Evolutionary conservation across 75 land plant genomes (phyloP).

Genomic region (Isoetes taiwanensis): DNA sequence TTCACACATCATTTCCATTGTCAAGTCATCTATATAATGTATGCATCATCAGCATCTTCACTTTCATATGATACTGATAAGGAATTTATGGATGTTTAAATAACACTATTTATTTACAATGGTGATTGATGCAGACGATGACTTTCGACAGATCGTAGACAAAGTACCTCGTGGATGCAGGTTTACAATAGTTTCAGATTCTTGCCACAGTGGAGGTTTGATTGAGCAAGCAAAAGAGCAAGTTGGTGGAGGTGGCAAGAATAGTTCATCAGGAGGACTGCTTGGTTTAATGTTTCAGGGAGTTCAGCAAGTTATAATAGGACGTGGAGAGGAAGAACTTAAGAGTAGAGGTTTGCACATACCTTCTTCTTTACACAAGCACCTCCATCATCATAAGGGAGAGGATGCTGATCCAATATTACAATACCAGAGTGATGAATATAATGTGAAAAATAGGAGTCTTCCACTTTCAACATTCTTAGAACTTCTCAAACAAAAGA

Average conservation of each 20-base stretch:
- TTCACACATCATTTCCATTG: too few relatives aligned
- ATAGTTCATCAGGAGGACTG: conserved; percentile 1
- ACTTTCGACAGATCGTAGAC: conserved; percentile 48
- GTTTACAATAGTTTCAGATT: conserved; percentile 70
- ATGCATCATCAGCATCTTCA: too few relatives aligned
- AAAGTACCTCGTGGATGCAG: conserved; percentile 38
- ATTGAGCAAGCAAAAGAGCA: conserved; percentile 29
- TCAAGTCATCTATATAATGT: too few relatives aligned
- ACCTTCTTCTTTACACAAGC: background rate
- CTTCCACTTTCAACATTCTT: conserved; percentile 67
- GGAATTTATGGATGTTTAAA: too few relatives aligned
- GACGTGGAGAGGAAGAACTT: too few relatives aligned
- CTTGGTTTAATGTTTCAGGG: too few relatives aligned
- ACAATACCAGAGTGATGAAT: conserved; percentile 2
- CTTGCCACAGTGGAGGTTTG: conserved; percentile 95
- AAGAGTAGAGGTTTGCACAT: conserved; percentile 24
- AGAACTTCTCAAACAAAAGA: conserved; percentile 72
- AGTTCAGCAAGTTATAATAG: too few relatives aligned
- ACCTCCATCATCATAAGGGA: background rate
- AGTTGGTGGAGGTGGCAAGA: background rate
- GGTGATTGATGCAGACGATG: conserved; percentile 29
- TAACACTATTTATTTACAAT: too few relatives aligned
- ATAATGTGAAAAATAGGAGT: conserved; percentile 42
- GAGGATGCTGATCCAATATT: background rate
- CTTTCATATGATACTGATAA: too few relatives aligned